Percentiles rank a stretch among this genome's conserved stretches.
These are phyloP conservation scores for Rhizopogon vesiculosus DNA, from an alignment of 768 basidiomycete species.

Conservation along the genomic window DNA sequence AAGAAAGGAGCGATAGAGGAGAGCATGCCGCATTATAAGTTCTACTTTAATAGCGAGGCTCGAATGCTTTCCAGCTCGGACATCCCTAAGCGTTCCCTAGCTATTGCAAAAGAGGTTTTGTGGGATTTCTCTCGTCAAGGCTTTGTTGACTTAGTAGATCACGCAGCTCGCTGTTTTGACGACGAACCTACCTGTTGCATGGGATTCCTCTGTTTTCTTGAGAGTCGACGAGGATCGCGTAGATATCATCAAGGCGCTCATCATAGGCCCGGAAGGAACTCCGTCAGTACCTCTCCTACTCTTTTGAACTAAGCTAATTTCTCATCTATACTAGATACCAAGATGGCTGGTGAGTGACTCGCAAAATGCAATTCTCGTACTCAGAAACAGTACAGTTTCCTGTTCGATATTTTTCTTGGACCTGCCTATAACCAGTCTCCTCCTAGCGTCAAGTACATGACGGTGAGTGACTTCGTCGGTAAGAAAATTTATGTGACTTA, in stretches of 20 bases:
- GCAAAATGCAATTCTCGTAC: not conserved
- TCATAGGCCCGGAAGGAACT: conserved; percentile 90
- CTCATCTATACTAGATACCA: conserved; percentile 52
- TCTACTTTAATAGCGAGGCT: conserved; percentile 78
- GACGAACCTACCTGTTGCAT: conserved; percentile 90
- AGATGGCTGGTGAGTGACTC: conserved; percentile 74
- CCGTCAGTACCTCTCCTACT: conserved; percentile 51
- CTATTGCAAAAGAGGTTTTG: conserved; percentile 90
- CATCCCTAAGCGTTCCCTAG: conserved; percentile 87
- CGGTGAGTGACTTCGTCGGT: conserved; percentile 27
- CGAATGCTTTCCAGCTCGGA: conserved; percentile 80
- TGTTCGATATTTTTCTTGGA: conserved; percentile 94
- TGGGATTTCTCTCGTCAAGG: not conserved
- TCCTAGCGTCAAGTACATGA: conserved; percentile 69
- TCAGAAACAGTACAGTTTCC: conserved; percentile 34
- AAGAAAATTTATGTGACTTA: not conserved
- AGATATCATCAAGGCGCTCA: conserved; percentile 88
- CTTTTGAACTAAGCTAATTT: conserved; percentile 3
- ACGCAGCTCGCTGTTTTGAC: conserved; percentile 87
- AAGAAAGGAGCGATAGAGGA: conserved; percentile 27
- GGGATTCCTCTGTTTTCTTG: conserved; percentile 92
- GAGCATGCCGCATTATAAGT: conserved; percentile 70
- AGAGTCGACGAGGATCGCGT: conserved; percentile 90
- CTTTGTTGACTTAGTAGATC: conserved; percentile 9
- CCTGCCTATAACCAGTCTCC: conserved; percentile 86